These are phyloP conservation scores for Eudorina sp. DNA, from an alignment of 139 green algal species.

Conservation along the genomic window DNA sequence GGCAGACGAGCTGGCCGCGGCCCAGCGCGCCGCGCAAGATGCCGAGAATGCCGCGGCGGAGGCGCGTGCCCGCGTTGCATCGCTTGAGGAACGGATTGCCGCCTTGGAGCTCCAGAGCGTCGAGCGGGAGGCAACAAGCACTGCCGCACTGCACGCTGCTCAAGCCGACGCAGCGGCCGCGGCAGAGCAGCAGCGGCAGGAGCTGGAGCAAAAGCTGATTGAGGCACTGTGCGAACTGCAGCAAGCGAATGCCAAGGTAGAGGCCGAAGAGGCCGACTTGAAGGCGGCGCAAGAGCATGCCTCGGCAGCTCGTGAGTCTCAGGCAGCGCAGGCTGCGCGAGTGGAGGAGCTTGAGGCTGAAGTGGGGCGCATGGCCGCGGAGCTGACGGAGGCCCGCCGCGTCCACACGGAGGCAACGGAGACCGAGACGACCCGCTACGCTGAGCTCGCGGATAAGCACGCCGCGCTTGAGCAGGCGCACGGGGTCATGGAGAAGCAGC, in stretches of 20 bases:
- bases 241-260: neutral
- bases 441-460: slow-evolving; percentile 32
- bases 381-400: neutral
- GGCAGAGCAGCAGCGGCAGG: neutral
- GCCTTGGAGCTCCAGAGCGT: neutral
- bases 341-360: slow-evolving; percentile 4
- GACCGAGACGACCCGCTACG: neutral
- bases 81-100: neutral
- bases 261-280: neutral
- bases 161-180: neutral
- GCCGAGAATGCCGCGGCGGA: neutral
- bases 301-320: neutral
- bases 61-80: neutral
- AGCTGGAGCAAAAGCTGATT: neutral
- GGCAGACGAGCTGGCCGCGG: neutral
- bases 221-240: neutral
- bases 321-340: neutral
- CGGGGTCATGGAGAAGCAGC: neutral
- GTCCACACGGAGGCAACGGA: neutral
- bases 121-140: neutral
- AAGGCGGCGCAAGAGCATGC: neutral
- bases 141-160: slow-evolving; percentile 3
- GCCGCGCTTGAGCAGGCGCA: slow-evolving; percentile 30
- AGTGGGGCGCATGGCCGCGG: neutral
- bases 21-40: neutral